Percentiles rank a stretch among this genome's conserved stretches.
Conservation (phyloP, 495 filamentous ascomycete genomes). For the Glonium stellatum region DNA sequence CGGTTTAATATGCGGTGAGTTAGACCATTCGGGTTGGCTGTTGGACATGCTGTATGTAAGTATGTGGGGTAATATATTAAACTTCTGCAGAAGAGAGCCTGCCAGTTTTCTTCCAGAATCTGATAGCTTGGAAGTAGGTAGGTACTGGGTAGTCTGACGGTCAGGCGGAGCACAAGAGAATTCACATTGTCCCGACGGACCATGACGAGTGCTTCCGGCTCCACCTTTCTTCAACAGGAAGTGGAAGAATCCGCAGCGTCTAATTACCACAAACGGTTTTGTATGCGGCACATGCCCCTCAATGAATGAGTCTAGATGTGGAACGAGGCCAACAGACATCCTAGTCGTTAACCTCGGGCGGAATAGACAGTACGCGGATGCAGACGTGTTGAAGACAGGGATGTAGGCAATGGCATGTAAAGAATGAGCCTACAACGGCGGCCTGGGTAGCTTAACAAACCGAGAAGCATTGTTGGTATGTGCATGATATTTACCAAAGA, state of each 20-base stretch:
- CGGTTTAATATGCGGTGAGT: not conserved
- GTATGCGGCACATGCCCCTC: too few species aligned
- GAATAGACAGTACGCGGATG: not conserved
- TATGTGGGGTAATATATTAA: not conserved
- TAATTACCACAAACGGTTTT: too few species aligned
- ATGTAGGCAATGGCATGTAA: not conserved
- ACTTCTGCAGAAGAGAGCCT: not conserved
- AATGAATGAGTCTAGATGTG: too few species aligned
- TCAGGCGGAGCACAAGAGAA: too few species aligned
- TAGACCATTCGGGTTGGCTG: not conserved
- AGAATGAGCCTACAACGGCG: not conserved
- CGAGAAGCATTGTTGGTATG: conserved; percentile 2
- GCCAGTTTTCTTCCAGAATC: too few species aligned
- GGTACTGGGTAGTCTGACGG: too few species aligned
- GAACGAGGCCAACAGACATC: too few species aligned
- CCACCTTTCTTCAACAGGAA: too few species aligned
- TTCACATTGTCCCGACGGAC: too few species aligned
- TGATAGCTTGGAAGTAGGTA: too few species aligned
- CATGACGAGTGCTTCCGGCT: too few species aligned
- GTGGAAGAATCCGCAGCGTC: too few species aligned
- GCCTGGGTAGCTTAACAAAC: not conserved
- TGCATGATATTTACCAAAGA: conserved; percentile 2
- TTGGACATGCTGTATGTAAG: not conserved
- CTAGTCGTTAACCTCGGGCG: not conserved
- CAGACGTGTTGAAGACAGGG: not conserved